Percentiles rank a stretch among this genome's conserved stretches.
Conservation (phyloP, 2,329 filamentous ascomycete genomes). For the Pseudonectria foliicola region DNA sequence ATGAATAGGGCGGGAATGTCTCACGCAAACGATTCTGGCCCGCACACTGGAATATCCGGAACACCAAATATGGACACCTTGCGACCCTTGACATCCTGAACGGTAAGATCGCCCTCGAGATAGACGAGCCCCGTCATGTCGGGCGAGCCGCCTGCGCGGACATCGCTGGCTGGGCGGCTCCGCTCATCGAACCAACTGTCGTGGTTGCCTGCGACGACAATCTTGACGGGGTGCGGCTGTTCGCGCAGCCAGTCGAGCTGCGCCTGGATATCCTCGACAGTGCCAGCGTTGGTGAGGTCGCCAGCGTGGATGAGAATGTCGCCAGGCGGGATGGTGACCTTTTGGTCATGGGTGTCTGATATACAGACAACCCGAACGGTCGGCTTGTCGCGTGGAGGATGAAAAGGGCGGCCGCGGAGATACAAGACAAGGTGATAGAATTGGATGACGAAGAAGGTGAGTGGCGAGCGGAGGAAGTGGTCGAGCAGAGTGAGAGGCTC, state of each 20-base stretch:
- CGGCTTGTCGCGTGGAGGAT: conserved; percentile 44
- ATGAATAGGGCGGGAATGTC: conserved; percentile 6
- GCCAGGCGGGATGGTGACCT: conserved; percentile 58
- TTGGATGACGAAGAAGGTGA: conserved; percentile 54
- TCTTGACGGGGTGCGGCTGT: conserved; percentile 70
- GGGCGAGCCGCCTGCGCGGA: conserved; percentile 42
- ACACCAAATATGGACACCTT: conserved; percentile 65
- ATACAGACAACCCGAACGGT: conserved; percentile 76
- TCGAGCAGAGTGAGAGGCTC: conserved; percentile 49
- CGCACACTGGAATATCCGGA: conserved; percentile 70
- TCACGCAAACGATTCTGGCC: conserved; percentile 59
- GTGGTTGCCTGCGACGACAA: conserved; percentile 83
- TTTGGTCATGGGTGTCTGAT: conserved; percentile 76
- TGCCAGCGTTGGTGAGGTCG: conserved; percentile 71
- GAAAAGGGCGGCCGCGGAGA: conserved; percentile 60
- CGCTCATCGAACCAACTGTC: conserved; percentile 74
- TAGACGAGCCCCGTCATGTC: conserved; percentile 67
- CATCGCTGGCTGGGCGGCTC: conserved; percentile 51
- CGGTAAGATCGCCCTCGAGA: conserved; percentile 61
- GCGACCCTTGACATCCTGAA: conserved; percentile 53
- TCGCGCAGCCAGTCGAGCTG: conserved; percentile 75
- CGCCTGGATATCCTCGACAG: conserved; percentile 65
- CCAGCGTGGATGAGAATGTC: conserved; percentile 88
- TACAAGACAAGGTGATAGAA: conserved; percentile 58
- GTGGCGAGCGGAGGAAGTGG: conserved; percentile 59